A percentile compares a stretch with the other conserved stretches of the same genome.
Evolutionary conservation across 83 land plant species (phyloP).

Genomic region (Thuja plicata): DNA sequence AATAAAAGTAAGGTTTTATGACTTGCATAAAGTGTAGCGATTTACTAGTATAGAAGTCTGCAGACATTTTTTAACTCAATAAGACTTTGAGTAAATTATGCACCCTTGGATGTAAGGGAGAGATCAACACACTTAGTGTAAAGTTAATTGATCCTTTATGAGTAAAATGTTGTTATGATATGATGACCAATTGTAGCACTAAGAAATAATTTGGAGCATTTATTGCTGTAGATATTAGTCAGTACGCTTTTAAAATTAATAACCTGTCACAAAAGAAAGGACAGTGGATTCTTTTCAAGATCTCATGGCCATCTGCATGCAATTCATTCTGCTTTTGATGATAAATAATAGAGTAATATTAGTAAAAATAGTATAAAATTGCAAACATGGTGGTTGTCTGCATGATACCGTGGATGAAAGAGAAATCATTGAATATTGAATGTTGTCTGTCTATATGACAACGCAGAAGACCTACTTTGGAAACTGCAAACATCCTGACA

Average conservation of each 20-base stretch:
- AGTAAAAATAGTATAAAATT: neutral
- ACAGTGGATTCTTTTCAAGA: neutral
- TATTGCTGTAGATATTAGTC: neutral
- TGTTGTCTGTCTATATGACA: neutral
- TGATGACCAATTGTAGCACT: neutral
- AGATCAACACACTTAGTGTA: neutral
- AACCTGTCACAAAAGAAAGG: neutral
- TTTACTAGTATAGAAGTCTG: neutral
- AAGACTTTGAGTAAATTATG: neutral
- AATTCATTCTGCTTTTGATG: neutral
- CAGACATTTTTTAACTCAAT: neutral
- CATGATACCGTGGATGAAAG: neutral
- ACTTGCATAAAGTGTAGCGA: neutral
- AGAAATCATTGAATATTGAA: neutral
- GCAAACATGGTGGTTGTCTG: neutral
- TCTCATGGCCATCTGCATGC: neutral
- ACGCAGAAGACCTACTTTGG: neutral
- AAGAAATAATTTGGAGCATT: neutral
- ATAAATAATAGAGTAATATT: neutral
- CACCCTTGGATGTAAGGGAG: neutral
- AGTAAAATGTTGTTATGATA: neutral
- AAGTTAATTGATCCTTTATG: neutral
- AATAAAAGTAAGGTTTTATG: neutral
- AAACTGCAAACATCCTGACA: neutral
- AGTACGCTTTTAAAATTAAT: neutral